Evolutionary conservation across 1,284 basidiomycete species (phyloP), one percentile per base, ranked within the genome.

Genomic region (Gymnopus androsaceus): DNA sequence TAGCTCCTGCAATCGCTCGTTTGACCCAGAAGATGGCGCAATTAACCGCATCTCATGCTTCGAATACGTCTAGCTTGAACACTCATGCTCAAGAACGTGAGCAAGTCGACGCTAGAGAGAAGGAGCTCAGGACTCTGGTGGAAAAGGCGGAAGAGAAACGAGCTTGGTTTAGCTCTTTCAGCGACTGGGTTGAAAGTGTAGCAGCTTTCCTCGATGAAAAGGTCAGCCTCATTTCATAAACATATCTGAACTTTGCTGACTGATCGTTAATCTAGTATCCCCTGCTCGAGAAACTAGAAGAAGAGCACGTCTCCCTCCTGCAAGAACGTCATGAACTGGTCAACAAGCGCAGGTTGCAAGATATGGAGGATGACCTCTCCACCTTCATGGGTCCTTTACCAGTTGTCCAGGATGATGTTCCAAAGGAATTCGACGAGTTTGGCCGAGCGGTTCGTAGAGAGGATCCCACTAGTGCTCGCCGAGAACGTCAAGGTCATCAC

Each of bases 191-290:
- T 0, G 95, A 98, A 68, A 85, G 84, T 62, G 82, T 97, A 4
- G 94, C 92, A 1, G 81, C 80, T 3, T 97, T 98, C 69, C 75
- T 98, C 34, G 94, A 96, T 65, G 92, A 94, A 69, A 98, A 98
- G 85, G 93, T 93, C 41, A 4, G 65, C 59, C 15, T 50, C 19
- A 27, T 54, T n/a, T n/a, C n/a, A 36, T 14, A 41, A 23, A 33
- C 21, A 25, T 55, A 30, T 36, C 41, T 19, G 41, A 27, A 33
- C 37, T 41, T 52, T 45, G 21, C 48, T 50, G 37, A 23, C 28
- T 55, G 30, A 55, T 55, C 54, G 19, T 47, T 50, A n/a, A n/a
- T n/a, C n/a, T 58, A 95, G 93, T 94, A 87, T 66, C 93, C 94
- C 2, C 73, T 77, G 51, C 76, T 98, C 15, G 94, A 96, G 67